Evolutionary conservation across 768 basidiomycete species (phyloP).

Genomic region (Podaxis mareebaensis): DNA sequence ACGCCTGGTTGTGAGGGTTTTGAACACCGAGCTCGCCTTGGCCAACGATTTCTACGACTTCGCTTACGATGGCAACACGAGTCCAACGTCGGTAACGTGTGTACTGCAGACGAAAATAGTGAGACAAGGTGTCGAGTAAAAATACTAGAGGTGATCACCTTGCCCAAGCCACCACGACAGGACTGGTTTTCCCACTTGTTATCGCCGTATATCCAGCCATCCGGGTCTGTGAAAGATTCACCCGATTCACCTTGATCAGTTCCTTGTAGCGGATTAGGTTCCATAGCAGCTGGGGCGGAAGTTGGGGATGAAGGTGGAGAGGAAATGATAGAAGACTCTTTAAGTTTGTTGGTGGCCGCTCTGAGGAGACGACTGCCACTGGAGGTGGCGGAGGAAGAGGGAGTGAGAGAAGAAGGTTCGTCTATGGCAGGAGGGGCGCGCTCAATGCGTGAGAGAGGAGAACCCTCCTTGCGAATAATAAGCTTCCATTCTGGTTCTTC

Average conservation of each 20-base stretch:
- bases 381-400: constrained; percentile 32
- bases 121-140: constrained; percentile 2
- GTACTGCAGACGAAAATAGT: constrained; percentile 48
- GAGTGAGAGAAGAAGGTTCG: constrained; percentile 28
- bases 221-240: constrained; percentile 69
- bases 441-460: constrained; percentile 54
- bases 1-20: not conserved
- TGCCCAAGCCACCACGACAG: constrained; percentile 81
- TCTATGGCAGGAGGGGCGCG: constrained; percentile 53
- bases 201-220: constrained; percentile 93
- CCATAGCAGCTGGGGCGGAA: constrained; percentile 19
- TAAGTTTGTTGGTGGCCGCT: constrained; percentile 40
- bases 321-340: not conserved
- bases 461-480: constrained; percentile 59
- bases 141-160: constrained; percentile 42
- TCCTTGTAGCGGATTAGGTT: constrained; percentile 30
- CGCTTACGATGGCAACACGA: constrained; percentile 75
- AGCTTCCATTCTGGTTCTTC: constrained; percentile 91
- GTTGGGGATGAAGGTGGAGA: constrained; percentile 17
- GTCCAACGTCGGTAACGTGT: constrained; percentile 88
- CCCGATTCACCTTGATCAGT: constrained; percentile 41
- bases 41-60: constrained; percentile 61
- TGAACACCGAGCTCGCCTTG: constrained; percentile 35
- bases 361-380: constrained; percentile 48
- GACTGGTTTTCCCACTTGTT: constrained; percentile 91